Evolutionary conservation across 108 stramenopile species (phyloP).

Genomic region (Nitzschia sp.): DNA sequence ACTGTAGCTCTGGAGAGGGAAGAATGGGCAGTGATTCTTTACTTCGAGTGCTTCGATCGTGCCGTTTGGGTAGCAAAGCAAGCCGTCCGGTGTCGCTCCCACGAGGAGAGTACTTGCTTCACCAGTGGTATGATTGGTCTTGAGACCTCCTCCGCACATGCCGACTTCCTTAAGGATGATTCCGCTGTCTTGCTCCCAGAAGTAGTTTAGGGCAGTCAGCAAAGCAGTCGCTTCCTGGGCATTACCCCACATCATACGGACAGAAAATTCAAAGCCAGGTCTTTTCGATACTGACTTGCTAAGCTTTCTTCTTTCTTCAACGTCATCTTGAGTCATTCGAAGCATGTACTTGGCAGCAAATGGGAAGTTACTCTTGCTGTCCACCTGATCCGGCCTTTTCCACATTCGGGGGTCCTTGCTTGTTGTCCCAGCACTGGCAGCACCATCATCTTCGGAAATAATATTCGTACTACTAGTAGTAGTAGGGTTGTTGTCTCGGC

Average conservation of each 20-base stretch:
- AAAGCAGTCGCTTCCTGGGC: conserved; percentile 83
- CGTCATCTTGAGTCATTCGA: conserved; percentile 41
- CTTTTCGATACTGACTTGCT: neutral
- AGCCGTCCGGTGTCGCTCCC: conserved; percentile 84
- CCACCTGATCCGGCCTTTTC: neutral
- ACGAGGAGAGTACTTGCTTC: conserved; percentile 35
- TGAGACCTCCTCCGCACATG: conserved; percentile 83
- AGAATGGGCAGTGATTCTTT: conserved; percentile 92
- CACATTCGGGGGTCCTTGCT: neutral
- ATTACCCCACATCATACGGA: conserved; percentile 86
- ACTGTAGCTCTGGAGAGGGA: conserved; percentile 12
- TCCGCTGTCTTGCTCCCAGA: conserved; percentile 41
- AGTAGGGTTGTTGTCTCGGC: neutral
- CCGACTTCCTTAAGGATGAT: conserved; percentile 71
- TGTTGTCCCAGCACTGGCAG: too few species aligned
- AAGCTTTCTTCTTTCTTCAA: conserved; percentile 18
- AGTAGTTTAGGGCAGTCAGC: conserved; percentile 83
- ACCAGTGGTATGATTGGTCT: conserved; percentile 23
- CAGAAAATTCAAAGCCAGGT: conserved; percentile 20
- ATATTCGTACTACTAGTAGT: neutral
- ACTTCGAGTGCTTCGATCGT: conserved; percentile 81
- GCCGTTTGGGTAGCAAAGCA: conserved; percentile 70
- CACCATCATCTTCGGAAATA: neutral
- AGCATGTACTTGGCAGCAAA: conserved; percentile 73
- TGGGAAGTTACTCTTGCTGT: conserved; percentile 29